Evolutionary conservation across 305 asterid species (phyloP).

Genomic region (Rubia tinctorum): DNA sequence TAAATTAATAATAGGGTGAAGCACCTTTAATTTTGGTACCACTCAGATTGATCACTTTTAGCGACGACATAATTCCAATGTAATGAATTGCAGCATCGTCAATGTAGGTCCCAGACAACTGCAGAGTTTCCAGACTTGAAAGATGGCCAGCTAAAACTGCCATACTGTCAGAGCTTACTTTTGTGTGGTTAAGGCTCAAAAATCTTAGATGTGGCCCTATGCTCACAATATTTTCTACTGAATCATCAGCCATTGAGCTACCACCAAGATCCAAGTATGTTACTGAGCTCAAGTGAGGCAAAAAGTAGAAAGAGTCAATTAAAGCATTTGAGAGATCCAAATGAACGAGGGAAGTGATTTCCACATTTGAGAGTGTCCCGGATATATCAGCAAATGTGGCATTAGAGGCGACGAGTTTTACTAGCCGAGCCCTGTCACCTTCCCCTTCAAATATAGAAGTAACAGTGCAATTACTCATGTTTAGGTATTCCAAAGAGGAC

Average conservation of each 20-base stretch:
- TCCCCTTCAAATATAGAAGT: constrained; percentile 50
- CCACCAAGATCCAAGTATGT: constrained; percentile 66
- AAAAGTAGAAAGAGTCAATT: constrained; percentile 44
- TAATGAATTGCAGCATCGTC: constrained; percentile 60
- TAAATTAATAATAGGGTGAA: constrained; percentile 4
- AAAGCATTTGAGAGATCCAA: constrained; percentile 69
- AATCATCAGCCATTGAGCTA: constrained; percentile 45
- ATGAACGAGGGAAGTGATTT: constrained; percentile 41
- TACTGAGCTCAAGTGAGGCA: constrained; percentile 52
- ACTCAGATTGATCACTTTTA: constrained; percentile 60
- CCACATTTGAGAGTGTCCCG: constrained; percentile 47
- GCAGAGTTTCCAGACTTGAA: constrained; percentile 70
- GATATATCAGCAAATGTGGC: constrained; percentile 45
- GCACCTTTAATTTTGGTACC: constrained; percentile 68
- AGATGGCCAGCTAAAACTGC: constrained; percentile 65
- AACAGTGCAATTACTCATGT: constrained; percentile 89
- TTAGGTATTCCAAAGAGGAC: constrained; percentile 53
- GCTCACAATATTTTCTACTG: constrained; percentile 44
- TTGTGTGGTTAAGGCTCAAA: constrained; percentile 70
- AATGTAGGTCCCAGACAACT: constrained; percentile 53
- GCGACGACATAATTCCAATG: constrained; percentile 64
- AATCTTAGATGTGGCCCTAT: constrained; percentile 55
- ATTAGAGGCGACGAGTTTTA: constrained; percentile 60
- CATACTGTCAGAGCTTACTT: constrained; percentile 63
- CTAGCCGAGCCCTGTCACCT: constrained; percentile 43